A percentile compares a stretch with the other conserved stretches of the same genome.
Evolutionary conservation across 129 eudicot genomes (phyloP).

Genomic region (Heracleum sosnowskyi): DNA sequence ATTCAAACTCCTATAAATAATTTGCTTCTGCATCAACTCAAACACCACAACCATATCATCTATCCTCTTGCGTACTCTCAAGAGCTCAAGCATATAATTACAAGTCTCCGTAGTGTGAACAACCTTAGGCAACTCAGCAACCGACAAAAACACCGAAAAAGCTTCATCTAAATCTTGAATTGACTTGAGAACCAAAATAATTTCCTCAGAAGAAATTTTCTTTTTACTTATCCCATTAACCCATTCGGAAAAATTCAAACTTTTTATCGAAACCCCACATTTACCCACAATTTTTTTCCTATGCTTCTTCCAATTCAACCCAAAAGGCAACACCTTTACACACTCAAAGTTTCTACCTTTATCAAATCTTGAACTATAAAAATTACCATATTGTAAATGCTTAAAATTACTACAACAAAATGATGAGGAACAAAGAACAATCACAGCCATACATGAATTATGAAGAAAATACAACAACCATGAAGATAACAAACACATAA

Average conservation of each 20-base stretch:
- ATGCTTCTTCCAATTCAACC: conserved; percentile 56
- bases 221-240: conserved; percentile 20
- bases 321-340: conserved; percentile 26
- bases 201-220: conserved; percentile 37
- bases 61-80: conserved; percentile 40
- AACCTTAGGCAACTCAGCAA: conserved; percentile 50
- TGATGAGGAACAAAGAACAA: conserved; percentile 38
- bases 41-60: conserved; percentile 78
- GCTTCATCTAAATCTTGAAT: conserved; percentile 44
- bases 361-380: conserved; percentile 8
- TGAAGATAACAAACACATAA: background rate
- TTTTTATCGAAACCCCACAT: conserved; percentile 34
- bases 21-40: conserved; percentile 85
- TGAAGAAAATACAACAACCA: conserved; percentile 10
- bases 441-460: conserved; percentile 42
- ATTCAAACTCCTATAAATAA: conserved; percentile 61
- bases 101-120: conserved; percentile 73
- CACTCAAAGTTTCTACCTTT: conserved; percentile 19
- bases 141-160: conserved; percentile 42
- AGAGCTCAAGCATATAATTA: conserved; percentile 77
- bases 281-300: conserved; percentile 29
- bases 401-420: conserved; percentile 28
- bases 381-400: conserved; percentile 10
- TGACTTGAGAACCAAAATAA: conserved; percentile 47
- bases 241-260: conserved; percentile 25